Evolutionary conservation across 2,329 filamentous ascomycete genomes (phyloP), one percentile per base, ranked within the genome.

Genomic region (Verticillium tricorpus): DNA sequence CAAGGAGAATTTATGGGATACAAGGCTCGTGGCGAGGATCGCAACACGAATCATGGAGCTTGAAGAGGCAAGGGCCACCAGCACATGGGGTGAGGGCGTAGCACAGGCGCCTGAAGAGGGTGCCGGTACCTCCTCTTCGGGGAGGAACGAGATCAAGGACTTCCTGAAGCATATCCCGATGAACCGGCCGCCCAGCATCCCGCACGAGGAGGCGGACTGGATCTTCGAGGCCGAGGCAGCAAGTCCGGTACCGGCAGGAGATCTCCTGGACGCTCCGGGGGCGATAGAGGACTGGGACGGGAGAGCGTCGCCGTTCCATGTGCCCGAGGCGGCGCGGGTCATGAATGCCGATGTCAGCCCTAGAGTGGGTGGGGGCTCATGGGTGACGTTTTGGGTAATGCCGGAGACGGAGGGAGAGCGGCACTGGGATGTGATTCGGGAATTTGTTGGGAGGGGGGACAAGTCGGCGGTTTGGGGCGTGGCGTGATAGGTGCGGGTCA

Each of bases 1-100:
- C 5, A 67, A 73, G 7, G 78, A 80, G 63, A 78, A 77, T 39
- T 60, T 80, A 0, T 80, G 77, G 76, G 70, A 74, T 3, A 69
- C 70, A 0, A 68, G 70, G 7, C 67, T 70, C 52, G 69, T 74
- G 55, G 69, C 73, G 0, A 67, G 68, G 11, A 70, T 78, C 3
- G 76, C 73, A 1, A 67, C 67, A 8, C 68, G 73, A 3, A 67
- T 75, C n/a, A 74, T 78, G 1, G 66, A 73, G 55, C 61, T 77
- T 1, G 76, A 80, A 58, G 76, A 78, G 57, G 64, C 62, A 2
- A 59, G 59, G 14, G 60, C 35, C 7, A 45, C 40, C 35, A 25
- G 5, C 2, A 35, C 32, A 22, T n/a, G 31, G 32, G 55, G 55
- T 22, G 32, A 57, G 55, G 55, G 32, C 6, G 31, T 57, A 17